Base-by-base conservation (phyloP, 768 basidiomycete genomes). In the Daedalea quercina region DNA sequence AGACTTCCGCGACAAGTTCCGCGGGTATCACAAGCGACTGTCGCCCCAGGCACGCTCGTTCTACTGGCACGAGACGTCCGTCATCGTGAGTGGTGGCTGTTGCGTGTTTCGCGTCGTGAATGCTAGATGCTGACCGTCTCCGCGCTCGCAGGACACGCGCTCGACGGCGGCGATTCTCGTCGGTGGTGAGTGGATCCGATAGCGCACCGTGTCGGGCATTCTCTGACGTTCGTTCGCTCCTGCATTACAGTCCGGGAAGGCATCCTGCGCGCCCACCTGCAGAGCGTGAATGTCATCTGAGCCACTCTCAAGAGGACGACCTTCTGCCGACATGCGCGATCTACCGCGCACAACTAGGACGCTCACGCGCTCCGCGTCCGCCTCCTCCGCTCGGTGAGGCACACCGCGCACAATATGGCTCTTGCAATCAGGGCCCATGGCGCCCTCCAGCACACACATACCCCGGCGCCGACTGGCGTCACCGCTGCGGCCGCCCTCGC, bases 1-100 rank as follows among this genome's bases (percentile, higher is more conserved):
- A 87, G 85, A 85, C 61, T 87, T 87, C 69, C 76, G 76, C 31
- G 81, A 85, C n/a, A 83, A 84, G 59, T 87, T 87, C 61, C 72
- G 72, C 2, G 70, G 73, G 9, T 82, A 79, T 56, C 84, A 84
- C 61, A 79, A 74, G 62, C 76, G 76, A 22, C 67, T 77, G 22
- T 86, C 84, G 1, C 80, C 82, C 1, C 66, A 73, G 31, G 68
- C 73, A 24, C 73, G 86, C 3, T 71, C 79, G 1, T 87, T 87
- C 60, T 79, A 84, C 58, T 82, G 78, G 56, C 79, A 87, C 59
- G 80, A 84, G 60, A 87, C 85, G 0, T 84, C 84, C 35, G 85
- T 85, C 3, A 79, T 86, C 43, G 85, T 85, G 60, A 48, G 82
- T 76, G 11, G 25, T 23, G 35, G 8, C n/a, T 17, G 26, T 41